These are phyloP conservation scores for Fallopia convolvulus DNA, from an alignment of 148 eudicot species.

Conservation along the genomic window DNA sequence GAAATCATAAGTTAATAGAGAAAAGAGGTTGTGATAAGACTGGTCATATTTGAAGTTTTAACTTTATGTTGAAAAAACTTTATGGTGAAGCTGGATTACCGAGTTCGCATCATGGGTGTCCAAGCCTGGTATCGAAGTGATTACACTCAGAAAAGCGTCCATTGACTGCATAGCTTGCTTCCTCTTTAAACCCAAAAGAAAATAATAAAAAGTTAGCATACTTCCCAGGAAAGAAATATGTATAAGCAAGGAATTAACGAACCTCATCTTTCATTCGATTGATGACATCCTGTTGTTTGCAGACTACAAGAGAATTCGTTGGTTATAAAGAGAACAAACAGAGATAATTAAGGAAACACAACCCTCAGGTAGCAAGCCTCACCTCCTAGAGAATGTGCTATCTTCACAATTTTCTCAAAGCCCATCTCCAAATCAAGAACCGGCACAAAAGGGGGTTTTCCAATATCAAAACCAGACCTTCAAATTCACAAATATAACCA, in stretches of 20 bases:
- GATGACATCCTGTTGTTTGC: slow-evolving; percentile 74
- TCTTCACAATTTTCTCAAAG: slow-evolving; percentile 79
- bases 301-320: slow-evolving; percentile 34
- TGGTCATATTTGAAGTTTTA: background rate
- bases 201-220: background rate
- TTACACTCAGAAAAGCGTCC: slow-evolving; percentile 68
- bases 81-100: slow-evolving; percentile 32
- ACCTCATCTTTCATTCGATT: slow-evolving; percentile 81
- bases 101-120: slow-evolving; percentile 90
- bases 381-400: slow-evolving; percentile 96
- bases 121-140: slow-evolving; percentile 79
- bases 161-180: slow-evolving; percentile 68
- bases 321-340: background rate
- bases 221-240: background rate
- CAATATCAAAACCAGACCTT: slow-evolving; percentile 72
- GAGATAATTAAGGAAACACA: slow-evolving; percentile 2
- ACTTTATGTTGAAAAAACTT: background rate
- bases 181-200: slow-evolving; percentile 37
- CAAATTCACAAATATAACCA: slow-evolving; percentile 16
- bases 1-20: background rate
- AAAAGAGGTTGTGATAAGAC: background rate
- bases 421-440: slow-evolving; percentile 90
- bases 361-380: slow-evolving; percentile 5
- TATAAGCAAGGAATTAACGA: slow-evolving; percentile 9
- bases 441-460: slow-evolving; percentile 74